Evolutionary conservation across 192 early-diverging fungal species (phyloP).

Genomic region (Podila clonocystis): DNA sequence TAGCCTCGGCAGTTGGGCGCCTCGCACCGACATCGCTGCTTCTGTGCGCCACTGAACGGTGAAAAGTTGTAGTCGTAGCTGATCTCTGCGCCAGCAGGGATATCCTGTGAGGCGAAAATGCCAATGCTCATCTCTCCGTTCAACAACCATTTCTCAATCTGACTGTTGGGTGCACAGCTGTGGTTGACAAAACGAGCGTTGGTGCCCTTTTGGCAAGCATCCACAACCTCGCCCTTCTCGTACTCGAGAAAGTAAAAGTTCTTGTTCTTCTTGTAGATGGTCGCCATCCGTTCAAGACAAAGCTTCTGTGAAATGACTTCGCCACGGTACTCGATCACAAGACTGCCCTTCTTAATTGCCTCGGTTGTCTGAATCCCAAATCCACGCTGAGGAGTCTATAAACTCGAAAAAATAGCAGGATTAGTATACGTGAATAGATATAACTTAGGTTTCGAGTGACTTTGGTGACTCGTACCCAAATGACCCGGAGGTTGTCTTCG

Average conservation of each 20-base stretch:
- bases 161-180: conserved; percentile 86
- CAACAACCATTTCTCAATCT: conserved; percentile 88
- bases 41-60: conserved; percentile 67
- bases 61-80: conserved; percentile 91
- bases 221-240: conserved; percentile 78
- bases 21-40: conserved; percentile 78
- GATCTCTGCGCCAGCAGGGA: conserved; percentile 71
- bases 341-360: conserved; percentile 61
- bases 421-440: neutral
- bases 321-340: conserved; percentile 86
- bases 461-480: conserved; percentile 58
- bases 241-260: conserved; percentile 88
- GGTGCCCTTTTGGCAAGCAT: conserved; percentile 80
- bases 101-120: conserved; percentile 77
- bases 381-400: conserved; percentile 71
- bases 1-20: conserved; percentile 72
- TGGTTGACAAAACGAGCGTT: conserved; percentile 87
- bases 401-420: neutral
- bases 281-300: conserved; percentile 78
- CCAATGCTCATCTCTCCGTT: conserved; percentile 81
- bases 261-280: conserved; percentile 67
- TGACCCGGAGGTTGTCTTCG: conserved; percentile 66
- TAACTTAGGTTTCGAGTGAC: too few relatives aligned
- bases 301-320: conserved; percentile 77
- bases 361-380: conserved; percentile 71